These are phyloP conservation scores for Candida fluviatilis DNA, from an alignment of 805 yeast genomes.

Conservation along the genomic window DNA sequence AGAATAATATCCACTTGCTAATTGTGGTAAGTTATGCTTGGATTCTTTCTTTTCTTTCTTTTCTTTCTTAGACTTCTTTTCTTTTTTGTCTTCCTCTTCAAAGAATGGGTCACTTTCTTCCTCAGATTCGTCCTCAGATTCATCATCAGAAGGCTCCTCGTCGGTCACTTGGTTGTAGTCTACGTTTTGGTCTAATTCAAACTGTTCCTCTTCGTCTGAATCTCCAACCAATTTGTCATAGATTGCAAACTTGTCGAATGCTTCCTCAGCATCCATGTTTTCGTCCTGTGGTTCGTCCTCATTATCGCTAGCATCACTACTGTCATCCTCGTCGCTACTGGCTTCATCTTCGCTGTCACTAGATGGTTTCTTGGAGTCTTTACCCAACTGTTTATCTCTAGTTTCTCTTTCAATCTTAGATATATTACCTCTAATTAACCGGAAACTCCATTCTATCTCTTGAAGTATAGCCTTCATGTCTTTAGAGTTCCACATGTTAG, in stretches of 20 bases:
- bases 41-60: constrained; percentile 21
- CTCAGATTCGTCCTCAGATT: constrained; percentile 11
- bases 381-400: constrained; percentile 21
- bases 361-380: constrained; percentile 12
- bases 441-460: constrained; percentile 43
- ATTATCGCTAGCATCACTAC: constrained; percentile 15
- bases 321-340: constrained; percentile 20
- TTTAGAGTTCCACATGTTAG: constrained; percentile 45
- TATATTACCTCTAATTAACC: constrained; percentile 44
- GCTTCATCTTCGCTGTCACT: constrained; percentile 18
- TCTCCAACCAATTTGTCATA: constrained; percentile 41
- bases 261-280: constrained; percentile 20
- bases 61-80: constrained; percentile 15
- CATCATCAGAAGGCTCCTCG: constrained; percentile 47
- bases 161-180: constrained; percentile 64
- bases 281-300: constrained; percentile 10
- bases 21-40: constrained; percentile 53
- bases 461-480: constrained; percentile 28
- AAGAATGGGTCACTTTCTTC: constrained; percentile 47
- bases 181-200: constrained; percentile 29
- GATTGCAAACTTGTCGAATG: constrained; percentile 27
- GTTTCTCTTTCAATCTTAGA: constrained; percentile 31
- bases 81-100: constrained; percentile 18
- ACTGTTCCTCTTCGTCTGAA: constrained; percentile 36
- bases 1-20: constrained; percentile 78